phyloP scores from a whole-genome alignment of 495 filamentous ascomycete genomes.

The Aspergillus haitiensis region DNA sequence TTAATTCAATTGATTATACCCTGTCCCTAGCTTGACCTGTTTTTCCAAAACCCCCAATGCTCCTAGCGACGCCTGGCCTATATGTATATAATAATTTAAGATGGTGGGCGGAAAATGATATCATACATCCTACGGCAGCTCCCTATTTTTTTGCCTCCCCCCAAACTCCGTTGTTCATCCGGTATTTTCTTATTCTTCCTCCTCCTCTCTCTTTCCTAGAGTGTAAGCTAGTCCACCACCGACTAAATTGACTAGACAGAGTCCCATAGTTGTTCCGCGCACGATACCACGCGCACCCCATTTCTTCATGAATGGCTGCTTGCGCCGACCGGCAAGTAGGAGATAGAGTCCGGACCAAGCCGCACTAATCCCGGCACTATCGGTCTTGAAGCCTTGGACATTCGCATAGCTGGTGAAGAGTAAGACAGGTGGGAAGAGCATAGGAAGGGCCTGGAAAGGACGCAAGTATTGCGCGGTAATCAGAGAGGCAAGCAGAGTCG shows the following conservation, averaged over 20 bases:
- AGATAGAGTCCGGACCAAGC: constrained; percentile 87
- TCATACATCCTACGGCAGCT: neutral
- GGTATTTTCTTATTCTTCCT: constrained; percentile 44
- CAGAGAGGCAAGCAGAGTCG: constrained; percentile 75
- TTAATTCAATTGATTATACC: too few species aligned
- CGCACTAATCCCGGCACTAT: constrained; percentile 78
- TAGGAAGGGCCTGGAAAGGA: constrained; percentile 71
- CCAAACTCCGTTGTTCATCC: neutral
- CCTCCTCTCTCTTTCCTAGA: constrained; percentile 55
- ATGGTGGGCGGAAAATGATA: neutral
- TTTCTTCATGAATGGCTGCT: constrained; percentile 57
- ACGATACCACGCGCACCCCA: constrained; percentile 69
- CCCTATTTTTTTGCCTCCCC: neutral
- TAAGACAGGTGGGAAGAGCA: constrained; percentile 82
- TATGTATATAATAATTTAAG: neutral
- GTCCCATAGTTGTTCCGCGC: constrained; percentile 67
- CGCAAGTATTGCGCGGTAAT: constrained; percentile 74
- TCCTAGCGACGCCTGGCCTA: neutral
- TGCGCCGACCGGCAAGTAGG: constrained; percentile 68
- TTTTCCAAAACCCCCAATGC: too few species aligned
- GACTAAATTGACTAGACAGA: constrained; percentile 68
- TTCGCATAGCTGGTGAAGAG: constrained; percentile 85
- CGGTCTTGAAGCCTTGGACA: constrained; percentile 72
- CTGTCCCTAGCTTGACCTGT: too few species aligned
- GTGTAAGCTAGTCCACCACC: constrained; percentile 72